These are phyloP conservation scores for Agapanthus africanus DNA, from an alignment of 106 monocot species.

Conservation along the genomic window DNA sequence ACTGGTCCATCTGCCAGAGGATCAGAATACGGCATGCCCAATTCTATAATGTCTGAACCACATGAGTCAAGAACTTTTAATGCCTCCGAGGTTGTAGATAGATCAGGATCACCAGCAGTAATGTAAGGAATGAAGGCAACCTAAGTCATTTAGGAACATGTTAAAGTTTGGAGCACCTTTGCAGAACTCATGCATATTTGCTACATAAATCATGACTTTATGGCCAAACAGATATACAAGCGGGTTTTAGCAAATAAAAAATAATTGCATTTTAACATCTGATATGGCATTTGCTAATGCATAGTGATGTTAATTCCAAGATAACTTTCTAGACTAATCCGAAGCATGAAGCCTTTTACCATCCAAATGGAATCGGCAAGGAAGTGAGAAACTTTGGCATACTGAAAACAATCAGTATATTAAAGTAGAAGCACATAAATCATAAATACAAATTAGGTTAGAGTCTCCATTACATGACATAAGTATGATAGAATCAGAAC, in stretches of 20 bases:
- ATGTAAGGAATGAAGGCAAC: conserved; percentile 90
- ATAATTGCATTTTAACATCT: neutral
- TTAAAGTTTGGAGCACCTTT: neutral
- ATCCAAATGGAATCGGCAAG: neutral
- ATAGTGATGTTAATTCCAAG: neutral
- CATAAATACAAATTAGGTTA: neutral
- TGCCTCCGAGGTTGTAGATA: conserved; percentile 76
- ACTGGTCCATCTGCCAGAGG: conserved; percentile 95
- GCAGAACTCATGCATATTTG: neutral
- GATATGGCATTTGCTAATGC: neutral
- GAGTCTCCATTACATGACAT: no score
- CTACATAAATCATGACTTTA: neutral
- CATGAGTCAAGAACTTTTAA: conserved; percentile 84
- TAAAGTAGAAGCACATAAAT: neutral
- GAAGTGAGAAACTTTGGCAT: neutral
- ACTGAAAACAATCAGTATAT: neutral
- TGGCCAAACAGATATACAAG: neutral
- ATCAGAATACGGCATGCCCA: conserved; percentile 94
- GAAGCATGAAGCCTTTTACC: no score
- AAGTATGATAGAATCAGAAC: neutral
- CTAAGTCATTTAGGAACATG: conserved; percentile 27
- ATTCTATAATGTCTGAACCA: conserved; percentile 89
- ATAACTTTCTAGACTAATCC: no score
- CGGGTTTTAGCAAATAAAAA: neutral
- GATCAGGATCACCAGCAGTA: conserved; percentile 90